Conservation (phyloP, 2,329 filamentous ascomycete genomes). For the Penicillium sp. region DNA sequence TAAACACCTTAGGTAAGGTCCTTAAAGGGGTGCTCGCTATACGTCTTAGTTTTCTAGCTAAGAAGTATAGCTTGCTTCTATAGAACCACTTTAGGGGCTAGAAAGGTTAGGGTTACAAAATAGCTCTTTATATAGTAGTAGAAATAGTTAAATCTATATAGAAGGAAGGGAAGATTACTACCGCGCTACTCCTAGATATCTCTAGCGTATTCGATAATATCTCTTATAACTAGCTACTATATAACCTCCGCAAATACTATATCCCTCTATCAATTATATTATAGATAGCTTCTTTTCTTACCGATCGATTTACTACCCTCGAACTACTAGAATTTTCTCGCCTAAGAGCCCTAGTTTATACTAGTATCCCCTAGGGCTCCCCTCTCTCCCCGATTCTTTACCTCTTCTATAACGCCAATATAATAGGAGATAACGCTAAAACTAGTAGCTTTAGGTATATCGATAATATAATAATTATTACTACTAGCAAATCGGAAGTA, state of each 20-base stretch:
- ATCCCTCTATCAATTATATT: not conserved
- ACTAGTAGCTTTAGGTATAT: too few species aligned
- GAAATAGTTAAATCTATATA: conserved; percentile 8
- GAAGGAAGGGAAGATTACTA: conserved; percentile 2
- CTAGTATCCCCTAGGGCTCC: conserved; percentile 20
- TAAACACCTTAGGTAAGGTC: conserved; percentile 11
- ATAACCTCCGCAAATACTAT: not conserved
- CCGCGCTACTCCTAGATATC: conserved; percentile 11
- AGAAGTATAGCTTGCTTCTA: conserved; percentile 8
- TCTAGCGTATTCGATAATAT: conserved; percentile 12
- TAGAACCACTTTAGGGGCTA: conserved; percentile 1
- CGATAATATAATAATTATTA: not conserved
- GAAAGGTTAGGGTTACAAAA: not conserved
- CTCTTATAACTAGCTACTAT: conserved; percentile 6
- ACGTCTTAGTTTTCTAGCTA: conserved; percentile 5
- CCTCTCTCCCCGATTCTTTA: too few species aligned
- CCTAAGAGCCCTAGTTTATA: not conserved
- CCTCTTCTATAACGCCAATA: too few species aligned
- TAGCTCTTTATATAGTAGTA: conserved; percentile 10
- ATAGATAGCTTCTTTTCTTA: not conserved
- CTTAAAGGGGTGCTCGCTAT: conserved; percentile 8
- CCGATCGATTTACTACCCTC: not conserved
- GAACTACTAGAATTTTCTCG: not conserved
- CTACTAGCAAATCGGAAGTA: not conserved
- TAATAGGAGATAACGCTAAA: too few species aligned